A percentile compares a stretch with the other conserved stretches of the same genome.
Evolutionary conservation across 139 green algal genomes (phyloP).

Genomic region (Picochlorum sp.): DNA sequence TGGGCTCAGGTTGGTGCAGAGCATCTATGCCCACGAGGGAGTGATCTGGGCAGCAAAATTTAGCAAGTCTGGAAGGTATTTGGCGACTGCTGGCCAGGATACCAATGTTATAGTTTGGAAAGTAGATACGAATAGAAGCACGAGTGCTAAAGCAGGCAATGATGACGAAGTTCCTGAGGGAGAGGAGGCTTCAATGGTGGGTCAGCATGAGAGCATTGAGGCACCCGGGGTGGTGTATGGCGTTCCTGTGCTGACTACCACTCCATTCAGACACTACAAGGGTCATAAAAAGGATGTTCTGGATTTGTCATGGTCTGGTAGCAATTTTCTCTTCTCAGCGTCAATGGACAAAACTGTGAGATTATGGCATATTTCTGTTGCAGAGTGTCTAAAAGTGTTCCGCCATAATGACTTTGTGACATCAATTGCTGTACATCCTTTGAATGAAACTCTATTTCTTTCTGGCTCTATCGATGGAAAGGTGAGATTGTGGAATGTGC

Average conservation of each 20-base stretch:
- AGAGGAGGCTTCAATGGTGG: neutral
- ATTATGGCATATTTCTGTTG: conserved; percentile 75
- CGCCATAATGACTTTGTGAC: conserved; percentile 76
- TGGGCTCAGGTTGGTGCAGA: conserved; percentile 53
- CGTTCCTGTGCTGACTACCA: conserved; percentile 15
- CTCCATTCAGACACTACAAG: conserved; percentile 24
- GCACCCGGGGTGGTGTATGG: neutral
- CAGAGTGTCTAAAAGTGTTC: conserved; percentile 63
- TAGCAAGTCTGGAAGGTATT: conserved; percentile 50
- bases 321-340: conserved; percentile 71
- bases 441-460: conserved; percentile 72
- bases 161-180: neutral
- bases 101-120: conserved; percentile 64
- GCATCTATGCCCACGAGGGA: conserved; percentile 38
- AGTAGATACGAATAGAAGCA: conserved; percentile 19
- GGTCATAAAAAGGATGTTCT: conserved; percentile 69
- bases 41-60: conserved; percentile 77
- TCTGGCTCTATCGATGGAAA: conserved; percentile 75
- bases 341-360: conserved; percentile 84
- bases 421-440: conserved; percentile 72
- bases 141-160: neutral
- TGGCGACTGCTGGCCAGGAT: conserved; percentile 84
- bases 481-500: conserved; percentile 77
- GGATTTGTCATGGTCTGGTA: conserved; percentile 73
- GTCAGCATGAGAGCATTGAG: neutral